Conservation (phyloP, 345 rosid genomes). For the Salix viminalis region DNA sequence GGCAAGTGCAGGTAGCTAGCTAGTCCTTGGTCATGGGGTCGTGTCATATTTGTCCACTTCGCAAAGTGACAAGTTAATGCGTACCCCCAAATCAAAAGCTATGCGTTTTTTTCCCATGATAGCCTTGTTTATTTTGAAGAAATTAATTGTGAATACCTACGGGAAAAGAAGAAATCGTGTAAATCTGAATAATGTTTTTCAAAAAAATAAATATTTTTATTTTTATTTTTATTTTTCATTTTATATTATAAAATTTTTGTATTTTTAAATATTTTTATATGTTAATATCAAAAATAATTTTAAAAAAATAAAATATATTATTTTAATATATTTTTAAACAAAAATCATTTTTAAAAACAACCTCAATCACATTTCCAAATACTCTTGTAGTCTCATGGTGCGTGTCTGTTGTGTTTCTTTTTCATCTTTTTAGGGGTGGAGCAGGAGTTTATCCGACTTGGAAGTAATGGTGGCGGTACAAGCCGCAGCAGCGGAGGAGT, state of each 20-base stretch:
- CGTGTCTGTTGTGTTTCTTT: background rate
- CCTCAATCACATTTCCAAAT: no score
- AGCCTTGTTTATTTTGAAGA: no score
- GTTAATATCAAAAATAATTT: no score
- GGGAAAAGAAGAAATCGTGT: background rate
- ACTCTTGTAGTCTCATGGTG: background rate
- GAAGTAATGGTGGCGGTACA: slow-evolving; percentile 23
- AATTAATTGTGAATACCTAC: no score
- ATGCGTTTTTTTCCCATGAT: no score
- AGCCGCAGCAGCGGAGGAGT: slow-evolving; percentile 19
- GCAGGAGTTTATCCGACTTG: slow-evolving; percentile 27
- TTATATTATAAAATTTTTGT: no score
- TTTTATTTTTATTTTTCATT: background rate
- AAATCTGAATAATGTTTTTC: background rate
- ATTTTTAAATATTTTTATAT: no score
- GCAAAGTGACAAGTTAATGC: background rate
- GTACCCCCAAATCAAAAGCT: background rate
- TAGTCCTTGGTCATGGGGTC: background rate
- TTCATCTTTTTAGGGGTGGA: slow-evolving; percentile 15
- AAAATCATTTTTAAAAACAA: no score
- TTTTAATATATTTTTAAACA: no score
- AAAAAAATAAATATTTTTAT: no score
- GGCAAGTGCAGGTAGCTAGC: background rate
- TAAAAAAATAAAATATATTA: no score
- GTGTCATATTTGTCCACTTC: background rate